Percentiles rank a stretch among this genome's conserved stretches.
phyloP scores from a whole-genome alignment of 1,284 basidiomycete species.

The Ceratobasidium sp. region DNA sequence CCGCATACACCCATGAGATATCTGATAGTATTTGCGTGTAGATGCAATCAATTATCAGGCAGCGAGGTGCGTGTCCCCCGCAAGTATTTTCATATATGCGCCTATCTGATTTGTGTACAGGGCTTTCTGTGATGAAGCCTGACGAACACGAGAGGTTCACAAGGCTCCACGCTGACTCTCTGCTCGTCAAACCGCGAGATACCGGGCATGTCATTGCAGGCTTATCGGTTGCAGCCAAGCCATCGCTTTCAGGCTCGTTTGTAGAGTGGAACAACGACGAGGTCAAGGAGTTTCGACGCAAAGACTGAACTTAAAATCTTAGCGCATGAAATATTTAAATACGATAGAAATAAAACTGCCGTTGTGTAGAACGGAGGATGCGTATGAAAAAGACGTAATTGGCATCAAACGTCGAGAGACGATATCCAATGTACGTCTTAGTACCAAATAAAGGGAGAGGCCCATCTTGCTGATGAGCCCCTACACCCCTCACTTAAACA shows the following conservation, averaged over 20 bases:
- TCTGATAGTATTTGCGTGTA: slow-evolving; percentile 52
- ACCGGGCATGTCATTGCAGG: slow-evolving; percentile 80
- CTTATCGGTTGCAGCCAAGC: slow-evolving; percentile 67
- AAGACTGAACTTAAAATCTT: slow-evolving; percentile 7
- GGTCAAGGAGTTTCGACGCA: slow-evolving; percentile 27
- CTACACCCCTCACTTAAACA: neutral
- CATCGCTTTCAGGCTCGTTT: slow-evolving; percentile 75
- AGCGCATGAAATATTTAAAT: too few species aligned
- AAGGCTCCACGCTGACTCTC: slow-evolving; percentile 68
- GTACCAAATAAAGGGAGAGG: too few species aligned
- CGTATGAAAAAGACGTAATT: too few species aligned
- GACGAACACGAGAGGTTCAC: slow-evolving; percentile 68
- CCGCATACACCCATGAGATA: slow-evolving; percentile 38
- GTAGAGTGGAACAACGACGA: slow-evolving; percentile 61
- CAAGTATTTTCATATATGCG: neutral
- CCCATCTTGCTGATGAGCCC: too few species aligned
- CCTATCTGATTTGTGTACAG: slow-evolving; percentile 1
- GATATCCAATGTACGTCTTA: too few species aligned
- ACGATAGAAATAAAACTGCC: too few species aligned
- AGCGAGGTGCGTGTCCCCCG: slow-evolving; percentile 55
- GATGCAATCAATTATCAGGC: slow-evolving; percentile 75
- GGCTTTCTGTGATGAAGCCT: slow-evolving; percentile 59
- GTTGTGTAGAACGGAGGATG: too few species aligned
- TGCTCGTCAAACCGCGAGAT: slow-evolving; percentile 74
- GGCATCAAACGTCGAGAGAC: too few species aligned